Evolutionary conservation across 495 filamentous ascomycete genomes (phyloP).

Genomic region (Hypomontagnella monticulosa): DNA sequence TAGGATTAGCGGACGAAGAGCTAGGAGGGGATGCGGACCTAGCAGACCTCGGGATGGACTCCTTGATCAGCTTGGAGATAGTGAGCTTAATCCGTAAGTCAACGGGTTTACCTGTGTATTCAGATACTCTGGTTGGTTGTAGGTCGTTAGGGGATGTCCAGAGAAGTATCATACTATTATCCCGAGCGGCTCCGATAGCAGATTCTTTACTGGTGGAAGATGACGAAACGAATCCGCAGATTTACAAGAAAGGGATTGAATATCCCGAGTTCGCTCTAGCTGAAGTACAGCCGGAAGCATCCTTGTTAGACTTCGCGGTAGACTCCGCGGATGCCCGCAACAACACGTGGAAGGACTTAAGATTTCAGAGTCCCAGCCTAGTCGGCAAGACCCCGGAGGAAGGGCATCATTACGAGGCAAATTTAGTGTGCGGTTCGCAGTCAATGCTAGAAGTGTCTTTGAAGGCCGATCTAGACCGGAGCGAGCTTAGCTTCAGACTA

Average conservation of each 20-base stretch:
- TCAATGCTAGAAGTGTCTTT: background rate
- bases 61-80: too few species aligned
- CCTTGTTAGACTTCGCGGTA: background rate
- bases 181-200: background rate
- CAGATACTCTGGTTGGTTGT: background rate
- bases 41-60: too few species aligned
- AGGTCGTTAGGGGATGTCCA: background rate
- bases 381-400: background rate
- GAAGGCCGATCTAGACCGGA: background rate
- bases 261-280: background rate
- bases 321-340: background rate
- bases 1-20: too few species aligned
- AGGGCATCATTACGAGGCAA: background rate
- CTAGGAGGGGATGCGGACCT: too few species aligned
- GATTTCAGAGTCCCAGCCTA: background rate
- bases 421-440: slow-evolving; percentile 2
- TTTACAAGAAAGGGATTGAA: background rate
- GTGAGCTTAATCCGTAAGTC: too few species aligned
- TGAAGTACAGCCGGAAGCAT: background rate
- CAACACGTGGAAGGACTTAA: background rate
- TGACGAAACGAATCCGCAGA: background rate
- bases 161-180: background rate
- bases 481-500: slow-evolving; percentile 4
- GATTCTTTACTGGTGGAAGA: background rate
- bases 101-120: background rate